These are phyloP conservation scores for Tricladium varicosporioides DNA, from an alignment of 2,329 filamentous ascomycete genomes.

Conservation along the genomic window DNA sequence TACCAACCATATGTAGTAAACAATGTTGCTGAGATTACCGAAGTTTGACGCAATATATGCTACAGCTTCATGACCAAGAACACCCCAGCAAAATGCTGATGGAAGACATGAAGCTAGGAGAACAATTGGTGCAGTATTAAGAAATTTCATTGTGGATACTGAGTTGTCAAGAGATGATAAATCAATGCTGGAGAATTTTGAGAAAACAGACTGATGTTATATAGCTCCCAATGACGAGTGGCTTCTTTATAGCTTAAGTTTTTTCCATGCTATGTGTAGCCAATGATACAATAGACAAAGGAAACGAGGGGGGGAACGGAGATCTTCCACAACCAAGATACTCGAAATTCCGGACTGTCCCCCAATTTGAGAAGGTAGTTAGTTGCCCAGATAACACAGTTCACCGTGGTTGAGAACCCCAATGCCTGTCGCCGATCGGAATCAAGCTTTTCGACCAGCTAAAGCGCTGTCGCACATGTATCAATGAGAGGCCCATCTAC, in stretches of 20 bases:
- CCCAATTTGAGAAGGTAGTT: neutral
- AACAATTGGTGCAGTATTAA: constrained; percentile 6
- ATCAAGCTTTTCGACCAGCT: neutral
- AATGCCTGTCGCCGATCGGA: neutral
- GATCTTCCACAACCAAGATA: neutral
- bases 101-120: constrained; percentile 20
- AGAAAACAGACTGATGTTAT: neutral
- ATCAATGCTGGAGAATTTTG: neutral
- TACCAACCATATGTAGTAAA: neutral
- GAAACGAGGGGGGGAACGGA: neutral
- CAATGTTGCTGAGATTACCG: constrained; percentile 7
- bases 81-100: constrained; percentile 26
- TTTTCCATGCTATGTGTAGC: neutral
- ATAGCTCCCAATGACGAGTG: neutral
- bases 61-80: constrained; percentile 63
- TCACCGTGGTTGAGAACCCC: neutral
- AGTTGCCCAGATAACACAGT: neutral
- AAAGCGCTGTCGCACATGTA: neutral
- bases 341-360: neutral
- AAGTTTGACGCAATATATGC: constrained; percentile 62
- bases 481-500: neutral
- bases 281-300: neutral
- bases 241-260: neutral
- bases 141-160: constrained; percentile 12
- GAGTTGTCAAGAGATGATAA: neutral